These are phyloP conservation scores for Chaetomium globosum DNA, from an alignment of 2,329 filamentous ascomycete genomes.

Conservation along the genomic window DNA sequence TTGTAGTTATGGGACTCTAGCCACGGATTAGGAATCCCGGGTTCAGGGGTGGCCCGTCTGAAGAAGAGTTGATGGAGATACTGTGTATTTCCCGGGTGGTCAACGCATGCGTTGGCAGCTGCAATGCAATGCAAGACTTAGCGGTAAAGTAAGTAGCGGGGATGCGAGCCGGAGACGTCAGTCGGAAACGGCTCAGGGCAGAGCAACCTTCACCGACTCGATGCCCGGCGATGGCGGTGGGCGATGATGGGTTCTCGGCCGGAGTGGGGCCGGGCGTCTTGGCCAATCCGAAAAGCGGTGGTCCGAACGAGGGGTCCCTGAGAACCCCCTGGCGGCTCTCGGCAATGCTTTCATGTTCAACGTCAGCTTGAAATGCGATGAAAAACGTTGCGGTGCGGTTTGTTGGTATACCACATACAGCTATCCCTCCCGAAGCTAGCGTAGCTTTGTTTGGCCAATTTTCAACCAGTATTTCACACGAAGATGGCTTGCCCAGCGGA, in stretches of 20 bases:
- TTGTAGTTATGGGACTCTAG: neutral
- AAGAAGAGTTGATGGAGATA: neutral
- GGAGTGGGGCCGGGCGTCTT: constrained; percentile 14
- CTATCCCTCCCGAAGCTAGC: neutral
- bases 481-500: neutral
- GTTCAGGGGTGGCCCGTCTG: neutral
- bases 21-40: neutral
- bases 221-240: neutral
- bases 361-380: neutral
- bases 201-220: constrained; percentile 11
- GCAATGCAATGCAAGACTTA: constrained; percentile 1
- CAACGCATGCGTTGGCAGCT: neutral
- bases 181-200: neutral
- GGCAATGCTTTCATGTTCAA: neutral
- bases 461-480: neutral
- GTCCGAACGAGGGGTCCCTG: neutral
- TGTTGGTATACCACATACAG: neutral
- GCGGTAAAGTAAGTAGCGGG: neutral
- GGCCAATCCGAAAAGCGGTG: constrained; percentile 15
- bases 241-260: constrained; percentile 5
- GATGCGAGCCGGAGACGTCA: neutral
- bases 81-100: neutral
- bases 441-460: neutral
- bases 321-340: neutral
- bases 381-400: neutral